These are phyloP conservation scores for Wickerhamomyces rabaulensis DNA, from an alignment of 805 yeast species.

Conservation along the genomic window DNA sequence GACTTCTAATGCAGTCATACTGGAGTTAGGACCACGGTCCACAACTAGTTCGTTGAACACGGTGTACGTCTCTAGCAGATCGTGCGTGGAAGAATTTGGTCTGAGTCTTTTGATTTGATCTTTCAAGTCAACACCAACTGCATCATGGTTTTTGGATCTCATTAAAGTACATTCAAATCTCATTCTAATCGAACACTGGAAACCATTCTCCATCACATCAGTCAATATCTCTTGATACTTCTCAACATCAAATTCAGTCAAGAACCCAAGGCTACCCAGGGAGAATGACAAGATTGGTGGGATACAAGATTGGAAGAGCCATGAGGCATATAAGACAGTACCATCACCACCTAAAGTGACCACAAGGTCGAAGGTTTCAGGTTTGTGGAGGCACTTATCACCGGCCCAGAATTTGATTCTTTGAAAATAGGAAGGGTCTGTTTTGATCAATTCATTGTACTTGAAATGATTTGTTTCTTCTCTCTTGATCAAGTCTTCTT, in stretches of 20 bases:
- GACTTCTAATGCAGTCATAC: conserved; percentile 45
- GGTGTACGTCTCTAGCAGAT: conserved; percentile 19
- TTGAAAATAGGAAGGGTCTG: conserved; percentile 3
- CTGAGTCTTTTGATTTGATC: conserved; percentile 20
- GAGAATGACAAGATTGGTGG: conserved; percentile 66
- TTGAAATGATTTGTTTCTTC: conserved; percentile 2
- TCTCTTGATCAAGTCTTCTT: conserved; percentile 12
- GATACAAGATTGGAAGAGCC: conserved; percentile 50
- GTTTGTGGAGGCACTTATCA: conserved; percentile 21
- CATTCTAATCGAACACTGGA: conserved; percentile 42
- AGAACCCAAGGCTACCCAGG: conserved; percentile 61
- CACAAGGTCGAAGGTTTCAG: conserved; percentile 46
- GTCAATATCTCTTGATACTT: conserved; percentile 30
- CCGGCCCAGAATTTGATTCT: conserved; percentile 22
- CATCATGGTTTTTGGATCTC: conserved; percentile 26
- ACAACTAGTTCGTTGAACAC: conserved; percentile 43
- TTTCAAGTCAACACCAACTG: conserved; percentile 12
- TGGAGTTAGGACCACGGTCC: conserved; percentile 48
- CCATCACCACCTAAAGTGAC: conserved; percentile 73
- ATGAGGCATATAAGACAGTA: conserved; percentile 59
- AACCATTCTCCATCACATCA: conserved; percentile 36
- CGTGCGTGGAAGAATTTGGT: conserved; percentile 15
- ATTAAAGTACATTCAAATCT: conserved; percentile 41
- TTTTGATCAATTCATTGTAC: conserved; percentile 6
- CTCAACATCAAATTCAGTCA: conserved; percentile 48